Evolutionary conservation across 192 early-diverging fungal species (phyloP).

Genomic region (Geosiphon pyriformis): DNA sequence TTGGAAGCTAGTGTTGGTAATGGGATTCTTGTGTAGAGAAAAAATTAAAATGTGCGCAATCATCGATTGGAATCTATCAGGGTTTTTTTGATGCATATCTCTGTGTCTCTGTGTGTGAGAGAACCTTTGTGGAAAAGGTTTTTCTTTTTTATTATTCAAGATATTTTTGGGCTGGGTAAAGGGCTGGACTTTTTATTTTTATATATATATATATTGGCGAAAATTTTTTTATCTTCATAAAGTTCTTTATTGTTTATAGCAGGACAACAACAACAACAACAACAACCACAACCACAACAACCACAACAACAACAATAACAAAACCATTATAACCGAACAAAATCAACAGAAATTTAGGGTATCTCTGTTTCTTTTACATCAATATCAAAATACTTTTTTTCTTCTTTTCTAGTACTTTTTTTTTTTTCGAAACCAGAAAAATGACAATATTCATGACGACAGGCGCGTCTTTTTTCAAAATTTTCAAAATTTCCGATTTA

Average conservation of each 20-base stretch:
- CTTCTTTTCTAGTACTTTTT: conserved; percentile 2
- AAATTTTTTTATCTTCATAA: conserved; percentile 2
- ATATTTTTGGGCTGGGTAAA: conserved; percentile 24
- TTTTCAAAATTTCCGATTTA: not conserved
- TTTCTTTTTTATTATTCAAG: conserved; percentile 7
- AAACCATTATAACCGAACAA: not conserved
- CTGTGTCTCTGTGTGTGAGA: conserved; percentile 3
- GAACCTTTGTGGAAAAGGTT: not conserved
- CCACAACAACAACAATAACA: no score
- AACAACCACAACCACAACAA: no score
- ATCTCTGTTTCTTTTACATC: conserved; percentile 1
- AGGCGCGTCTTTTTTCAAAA: conserved; percentile 11
- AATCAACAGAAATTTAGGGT: conserved; percentile 3
- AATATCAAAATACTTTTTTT: no score
- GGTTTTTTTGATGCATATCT: not conserved
- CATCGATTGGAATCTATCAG: not conserved
- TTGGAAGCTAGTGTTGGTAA: conserved; percentile 10
- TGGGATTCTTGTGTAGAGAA: conserved; percentile 19
- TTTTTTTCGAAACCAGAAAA: not conserved
- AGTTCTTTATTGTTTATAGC: not conserved
- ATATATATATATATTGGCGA: not conserved
- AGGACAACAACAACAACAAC: no score
- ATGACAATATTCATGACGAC: conserved; percentile 18
- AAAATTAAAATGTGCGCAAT: not conserved
- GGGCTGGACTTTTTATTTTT: conserved; percentile 24